phyloP scores from a whole-genome alignment of 2,329 filamentous ascomycete genomes.

The Emergomyces orientalis region DNA sequence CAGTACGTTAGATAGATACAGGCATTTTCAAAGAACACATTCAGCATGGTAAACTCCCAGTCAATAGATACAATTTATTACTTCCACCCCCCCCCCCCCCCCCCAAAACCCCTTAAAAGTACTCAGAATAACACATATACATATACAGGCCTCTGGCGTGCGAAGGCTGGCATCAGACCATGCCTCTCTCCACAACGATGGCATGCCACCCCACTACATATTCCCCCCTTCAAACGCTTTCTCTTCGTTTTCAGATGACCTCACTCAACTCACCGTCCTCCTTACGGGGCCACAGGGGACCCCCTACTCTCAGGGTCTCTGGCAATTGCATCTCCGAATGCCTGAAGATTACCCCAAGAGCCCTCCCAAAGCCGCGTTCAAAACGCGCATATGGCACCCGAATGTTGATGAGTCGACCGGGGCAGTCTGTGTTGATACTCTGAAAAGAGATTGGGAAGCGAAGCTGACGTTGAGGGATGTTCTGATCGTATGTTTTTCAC shows the following conservation, averaged over 20 bases:
- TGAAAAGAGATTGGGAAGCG: slow-evolving; percentile 55
- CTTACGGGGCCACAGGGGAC: slow-evolving; percentile 52
- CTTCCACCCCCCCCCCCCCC: background rate
- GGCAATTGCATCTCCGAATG: slow-evolving; percentile 51
- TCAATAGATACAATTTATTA: background rate
- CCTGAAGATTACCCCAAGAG: slow-evolving; percentile 46
- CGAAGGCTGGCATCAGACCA: slow-evolving; percentile 54
- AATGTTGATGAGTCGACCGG: slow-evolving; percentile 56
- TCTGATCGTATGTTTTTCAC: slow-evolving; percentile 34
- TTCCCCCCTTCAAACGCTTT: slow-evolving; percentile 38
- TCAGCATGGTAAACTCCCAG: background rate
- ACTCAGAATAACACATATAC: background rate
- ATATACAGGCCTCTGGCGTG: slow-evolving; percentile 33
- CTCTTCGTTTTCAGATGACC: slow-evolving; percentile 39
- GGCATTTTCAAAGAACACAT: background rate
- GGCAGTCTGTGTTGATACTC: slow-evolving; percentile 54
- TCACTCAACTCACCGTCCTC: slow-evolving; percentile 49
- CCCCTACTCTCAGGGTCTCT: slow-evolving; percentile 50
- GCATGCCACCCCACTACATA: slow-evolving; percentile 54
- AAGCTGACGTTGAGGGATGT: slow-evolving; percentile 52
- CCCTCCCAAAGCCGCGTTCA: slow-evolving; percentile 49
- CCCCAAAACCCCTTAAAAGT: background rate
- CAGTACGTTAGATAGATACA: background rate
- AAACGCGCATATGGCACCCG: slow-evolving; percentile 54
- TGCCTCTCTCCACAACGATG: slow-evolving; percentile 45